Evolutionary conservation across 441 rosid genomes (phyloP).

Genomic region (Erodium trifolium): DNA sequence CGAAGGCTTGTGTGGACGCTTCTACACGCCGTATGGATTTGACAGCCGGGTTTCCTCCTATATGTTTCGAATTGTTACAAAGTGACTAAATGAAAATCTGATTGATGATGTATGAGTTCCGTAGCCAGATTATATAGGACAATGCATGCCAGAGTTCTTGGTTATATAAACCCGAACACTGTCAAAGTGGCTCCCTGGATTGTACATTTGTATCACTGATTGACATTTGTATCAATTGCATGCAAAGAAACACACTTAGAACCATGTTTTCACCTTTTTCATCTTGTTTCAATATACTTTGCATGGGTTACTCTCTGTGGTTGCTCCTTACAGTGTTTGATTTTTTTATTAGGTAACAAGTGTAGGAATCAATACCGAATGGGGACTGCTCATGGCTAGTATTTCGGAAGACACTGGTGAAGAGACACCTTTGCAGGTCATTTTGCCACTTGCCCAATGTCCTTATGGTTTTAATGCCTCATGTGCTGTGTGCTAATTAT

Average conservation of each 20-base stretch:
- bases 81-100: too few relatives aligned
- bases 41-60: too few relatives aligned
- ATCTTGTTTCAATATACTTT: neutral
- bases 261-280: neutral
- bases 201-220: neutral
- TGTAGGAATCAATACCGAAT: slow-evolving; percentile 88
- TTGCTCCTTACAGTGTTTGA: neutral
- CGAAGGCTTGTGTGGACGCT: too few relatives aligned
- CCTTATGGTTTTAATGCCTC: neutral
- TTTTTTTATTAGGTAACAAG: slow-evolving; percentile 57
- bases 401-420: slow-evolving; percentile 94
- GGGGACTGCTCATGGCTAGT: slow-evolving; percentile 96
- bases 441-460: slow-evolving; percentile 8
- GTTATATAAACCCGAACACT: neutral
- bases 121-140: too few relatives aligned
- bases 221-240: neutral
- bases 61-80: too few relatives aligned
- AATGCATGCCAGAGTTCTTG: neutral
- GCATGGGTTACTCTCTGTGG: neutral
- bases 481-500: neutral
- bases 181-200: neutral
- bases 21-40: too few relatives aligned
- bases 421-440: slow-evolving; percentile 97
- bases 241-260: neutral
- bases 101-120: too few relatives aligned